Evolutionary conservation across 805 yeast genomes (phyloP), one percentile per base, ranked within the genome.

Genomic region (Sungouiozyma ichnusensis): DNA sequence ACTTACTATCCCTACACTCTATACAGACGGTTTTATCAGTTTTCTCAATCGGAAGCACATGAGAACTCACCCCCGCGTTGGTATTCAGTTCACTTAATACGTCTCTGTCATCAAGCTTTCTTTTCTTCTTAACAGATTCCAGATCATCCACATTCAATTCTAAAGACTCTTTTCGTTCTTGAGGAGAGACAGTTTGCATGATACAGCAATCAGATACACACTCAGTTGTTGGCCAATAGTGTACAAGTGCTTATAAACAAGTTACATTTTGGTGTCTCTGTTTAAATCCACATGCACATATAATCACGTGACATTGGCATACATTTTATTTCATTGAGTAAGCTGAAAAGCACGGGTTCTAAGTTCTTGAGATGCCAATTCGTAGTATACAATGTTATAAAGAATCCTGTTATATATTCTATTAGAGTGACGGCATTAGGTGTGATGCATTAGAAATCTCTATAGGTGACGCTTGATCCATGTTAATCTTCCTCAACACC

Each of bases 401-500:
- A 24, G 29, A 24, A 24, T 6, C 6, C 11, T 6, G 6, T 24
- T 24, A 24, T 24, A 24, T 24, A 24, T 11, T 11, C 29, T 24
- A 24, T 24, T 24, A n/a, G n/a, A n/a, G n/a, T n/a, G n/a, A n/a
- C n/a, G n/a, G n/a, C n/a, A n/a, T n/a, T n/a, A n/a, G n/a, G n/a
- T n/a, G n/a, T 24, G 29, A 24, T 24, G 29, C 29, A 24, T 24
- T 24, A 24, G 11, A 24, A 24, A 24, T 7, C n/a, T n/a, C n/a
- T n/a, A n/a, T n/a, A n/a, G n/a, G n/a, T n/a, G n/a, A n/a, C n/a
- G n/a, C n/a, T 24, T 24, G 29, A 24, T 24, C 11, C 11, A 24
- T n/a, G n/a, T 24, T 24, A 24, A 48, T 66, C 72, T 48, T 66
- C 71, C 16, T 71, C 72, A 15, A 66, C 61, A 40, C 66, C 72